phyloP scores from a whole-genome alignment of 108 stramenopile species.

The Nannochloropsis gaditana region DNA sequence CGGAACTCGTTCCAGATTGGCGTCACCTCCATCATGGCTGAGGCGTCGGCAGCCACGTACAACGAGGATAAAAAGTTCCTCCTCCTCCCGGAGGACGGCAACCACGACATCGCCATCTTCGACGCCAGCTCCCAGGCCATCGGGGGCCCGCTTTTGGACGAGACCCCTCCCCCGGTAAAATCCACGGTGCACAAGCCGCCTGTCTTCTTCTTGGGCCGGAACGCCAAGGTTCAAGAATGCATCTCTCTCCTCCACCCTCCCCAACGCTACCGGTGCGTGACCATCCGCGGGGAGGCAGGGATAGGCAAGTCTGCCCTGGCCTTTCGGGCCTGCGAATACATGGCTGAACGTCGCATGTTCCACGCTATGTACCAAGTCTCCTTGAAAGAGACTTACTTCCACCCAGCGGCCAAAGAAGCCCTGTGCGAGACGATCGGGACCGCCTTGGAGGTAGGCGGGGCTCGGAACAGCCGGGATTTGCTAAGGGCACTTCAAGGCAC shows the following conservation, averaged over 20 bases:
- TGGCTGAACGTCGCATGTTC: slow-evolving; percentile 30
- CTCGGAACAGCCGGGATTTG: background rate
- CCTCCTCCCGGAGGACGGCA: slow-evolving; percentile 46
- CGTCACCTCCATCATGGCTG: background rate
- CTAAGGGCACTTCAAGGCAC: background rate
- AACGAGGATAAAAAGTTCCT: background rate
- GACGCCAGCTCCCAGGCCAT: slow-evolving; percentile 35
- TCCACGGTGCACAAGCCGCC: background rate
- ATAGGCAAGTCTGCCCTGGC: slow-evolving; percentile 38
- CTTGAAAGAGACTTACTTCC: background rate
- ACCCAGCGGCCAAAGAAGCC: background rate
- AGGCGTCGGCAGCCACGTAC: background rate
- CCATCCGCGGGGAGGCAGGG: slow-evolving; percentile 24
- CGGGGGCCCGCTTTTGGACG: background rate
- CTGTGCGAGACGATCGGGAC: background rate
- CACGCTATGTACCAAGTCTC: slow-evolving; percentile 23
- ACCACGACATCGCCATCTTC: slow-evolving; percentile 73
- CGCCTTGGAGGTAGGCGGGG: background rate
- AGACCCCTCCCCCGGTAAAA: background rate
- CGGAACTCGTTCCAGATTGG: background rate
- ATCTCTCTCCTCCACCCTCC: background rate
- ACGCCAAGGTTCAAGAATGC: slow-evolving; percentile 7
- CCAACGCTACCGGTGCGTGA: background rate
- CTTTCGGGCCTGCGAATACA: slow-evolving; percentile 36
- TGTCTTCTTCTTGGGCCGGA: background rate